Evolutionary conservation across 2,329 filamentous ascomycete genomes (phyloP), one percentile per base, ranked within the genome.

Genomic region (Coniella lustricola): DNA sequence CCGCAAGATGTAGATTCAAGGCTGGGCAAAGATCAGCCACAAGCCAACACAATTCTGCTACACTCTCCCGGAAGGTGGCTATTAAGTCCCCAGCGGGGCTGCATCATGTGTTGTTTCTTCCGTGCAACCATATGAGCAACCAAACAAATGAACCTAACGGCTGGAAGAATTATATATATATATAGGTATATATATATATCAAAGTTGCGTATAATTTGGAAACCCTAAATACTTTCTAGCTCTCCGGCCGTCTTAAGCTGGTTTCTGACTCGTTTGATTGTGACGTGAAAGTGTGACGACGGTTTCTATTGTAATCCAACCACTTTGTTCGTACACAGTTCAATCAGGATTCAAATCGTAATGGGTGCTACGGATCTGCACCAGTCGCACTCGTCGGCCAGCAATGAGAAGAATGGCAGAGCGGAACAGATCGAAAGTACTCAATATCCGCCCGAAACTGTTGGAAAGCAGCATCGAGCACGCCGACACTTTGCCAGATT

Each of bases 81-180:
- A 29, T 22, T 45, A 45, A 36, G 32, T 45, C 43, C 43, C 43
- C 43, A 36, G 43, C 43, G 43, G 43, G 42, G 43, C 7, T 22
- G 31, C 31, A 45, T 18, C 43, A 45, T 45, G 33, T 37, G 33
- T 17, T 44, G 20, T n/a, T 25, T 21, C 7, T 21, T 20, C 12
- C 22, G 17, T 20, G 32, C 22, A 21, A 22, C 20, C 32, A 5
- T 10, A 5, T 29, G 25, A 10, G 5, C 10, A 44, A 3, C 40
- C 17, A 7, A 16, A 8, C 16, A 34, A 43, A 31, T 18, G 3
- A 9, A 13, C 29, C 16, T 25, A n/a, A n/a, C n/a, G n/a, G n/a
- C n/a, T n/a, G 10, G 25, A 29, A 29, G 25, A 29, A 29, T 29
- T 29, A 5, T 5, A 29, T 5, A 29, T 5, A 29, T 5, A 29